Percentiles rank a stretch among this genome's conserved stretches.
Evolutionary conservation across 495 filamentous ascomycete genomes (phyloP).

Genomic region (Pyronema domesticum): DNA sequence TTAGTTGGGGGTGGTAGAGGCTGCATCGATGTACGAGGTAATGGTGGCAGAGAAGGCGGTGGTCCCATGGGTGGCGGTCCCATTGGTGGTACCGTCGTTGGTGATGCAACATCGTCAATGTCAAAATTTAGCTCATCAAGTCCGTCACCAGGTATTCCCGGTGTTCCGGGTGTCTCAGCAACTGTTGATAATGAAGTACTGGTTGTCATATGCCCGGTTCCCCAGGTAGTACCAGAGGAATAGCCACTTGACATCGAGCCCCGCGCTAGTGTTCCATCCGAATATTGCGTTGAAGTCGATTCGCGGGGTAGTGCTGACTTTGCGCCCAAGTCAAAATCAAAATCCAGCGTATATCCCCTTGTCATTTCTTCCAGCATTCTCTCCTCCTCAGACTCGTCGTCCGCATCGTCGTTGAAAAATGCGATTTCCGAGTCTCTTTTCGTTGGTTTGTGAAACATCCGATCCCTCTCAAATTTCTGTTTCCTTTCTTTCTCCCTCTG

Average conservation of each 20-base stretch:
- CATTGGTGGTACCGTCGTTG: neutral
- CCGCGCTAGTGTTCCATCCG: slow-evolving; percentile 59
- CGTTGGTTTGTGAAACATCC: slow-evolving; percentile 13
- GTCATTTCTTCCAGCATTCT: slow-evolving; percentile 72
- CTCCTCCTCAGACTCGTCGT: slow-evolving; percentile 63
- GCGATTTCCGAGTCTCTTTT: slow-evolving; percentile 17
- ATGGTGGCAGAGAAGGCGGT: slow-evolving; percentile 9
- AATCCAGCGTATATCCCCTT: slow-evolving; percentile 67
- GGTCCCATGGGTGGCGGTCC: slow-evolving; percentile 17
- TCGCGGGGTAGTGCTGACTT: slow-evolving; percentile 70
- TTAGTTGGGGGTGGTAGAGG: slow-evolving; percentile 25
- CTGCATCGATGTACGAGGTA: slow-evolving; percentile 23
- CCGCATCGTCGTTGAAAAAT: slow-evolving; percentile 22
- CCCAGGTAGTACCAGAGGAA: slow-evolving; percentile 72
- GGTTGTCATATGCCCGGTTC: slow-evolving; percentile 60
- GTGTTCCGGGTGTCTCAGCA: slow-evolving; percentile 44
- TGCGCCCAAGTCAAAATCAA: slow-evolving; percentile 55
- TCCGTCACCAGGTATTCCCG: slow-evolving; percentile 7
- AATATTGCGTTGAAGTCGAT: slow-evolving; percentile 46
- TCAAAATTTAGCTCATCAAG: neutral
- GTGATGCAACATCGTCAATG: neutral
- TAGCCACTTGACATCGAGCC: slow-evolving; percentile 80
- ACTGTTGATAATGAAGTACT: slow-evolving; percentile 60
- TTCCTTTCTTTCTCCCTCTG: slow-evolving; percentile 32
- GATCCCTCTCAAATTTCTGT: slow-evolving; percentile 24